phyloP scores from a whole-genome alignment of 768 basidiomycete genomes.

The Xerocomellus dryophilus region DNA sequence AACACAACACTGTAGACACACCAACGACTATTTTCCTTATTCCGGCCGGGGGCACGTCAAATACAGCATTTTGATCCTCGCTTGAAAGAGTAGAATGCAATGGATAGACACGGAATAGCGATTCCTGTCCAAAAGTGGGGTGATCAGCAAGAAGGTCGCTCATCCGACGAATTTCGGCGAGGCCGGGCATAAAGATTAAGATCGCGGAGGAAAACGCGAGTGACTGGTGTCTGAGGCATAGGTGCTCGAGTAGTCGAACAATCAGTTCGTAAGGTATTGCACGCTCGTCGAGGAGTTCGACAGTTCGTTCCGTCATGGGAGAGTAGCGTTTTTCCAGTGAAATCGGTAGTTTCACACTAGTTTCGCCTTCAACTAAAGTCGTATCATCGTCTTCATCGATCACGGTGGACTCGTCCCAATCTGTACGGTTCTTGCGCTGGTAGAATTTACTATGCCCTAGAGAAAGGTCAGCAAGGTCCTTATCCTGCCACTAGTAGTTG shows the following conservation, averaged over 20 bases:
- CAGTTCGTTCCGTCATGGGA: slow-evolving; percentile 63
- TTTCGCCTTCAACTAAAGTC: slow-evolving; percentile 19
- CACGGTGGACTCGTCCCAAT: slow-evolving; percentile 77
- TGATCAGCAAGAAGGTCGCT: slow-evolving; percentile 82
- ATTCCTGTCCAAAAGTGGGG: slow-evolving; percentile 57
- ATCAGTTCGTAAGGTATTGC: slow-evolving; percentile 92
- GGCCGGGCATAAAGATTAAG: slow-evolving; percentile 90
- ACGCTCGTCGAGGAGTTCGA: slow-evolving; percentile 85
- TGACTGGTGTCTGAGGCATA: slow-evolving; percentile 66
- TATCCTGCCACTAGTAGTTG: background rate
- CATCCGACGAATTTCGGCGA: slow-evolving; percentile 88
- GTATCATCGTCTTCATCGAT: slow-evolving; percentile 68
- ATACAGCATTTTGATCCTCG: slow-evolving; percentile 87
- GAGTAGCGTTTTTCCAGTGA: slow-evolving; percentile 83
- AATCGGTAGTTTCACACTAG: slow-evolving; percentile 27
- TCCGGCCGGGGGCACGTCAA: slow-evolving; percentile 79
- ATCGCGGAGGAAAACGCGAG: slow-evolving; percentile 74
- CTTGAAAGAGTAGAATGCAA: slow-evolving; percentile 92
- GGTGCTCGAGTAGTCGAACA: slow-evolving; percentile 70
- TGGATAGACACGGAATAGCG: slow-evolving; percentile 73
- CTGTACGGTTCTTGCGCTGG: slow-evolving; percentile 55
- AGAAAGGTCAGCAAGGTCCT: background rate
- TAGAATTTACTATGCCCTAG: slow-evolving; percentile 64
- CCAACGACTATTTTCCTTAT: slow-evolving; percentile 93
- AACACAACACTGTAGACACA: slow-evolving; percentile 29